Base-by-base conservation (phyloP, 2,329 filamentous ascomycete genomes). In the Alternaria triticina region DNA sequence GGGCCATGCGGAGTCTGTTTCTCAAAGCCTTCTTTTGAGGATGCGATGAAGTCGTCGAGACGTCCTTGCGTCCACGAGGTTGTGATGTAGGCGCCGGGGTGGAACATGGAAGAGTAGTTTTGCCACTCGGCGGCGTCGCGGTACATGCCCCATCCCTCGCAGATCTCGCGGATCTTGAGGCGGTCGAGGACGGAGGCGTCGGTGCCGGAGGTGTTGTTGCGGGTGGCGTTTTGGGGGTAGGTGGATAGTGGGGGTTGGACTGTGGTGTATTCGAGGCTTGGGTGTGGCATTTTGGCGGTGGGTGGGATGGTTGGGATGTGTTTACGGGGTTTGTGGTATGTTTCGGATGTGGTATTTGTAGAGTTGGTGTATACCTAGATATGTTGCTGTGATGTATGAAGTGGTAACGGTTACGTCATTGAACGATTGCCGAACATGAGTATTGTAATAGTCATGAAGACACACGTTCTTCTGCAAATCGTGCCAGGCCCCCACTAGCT, bases 241-340 rank as follows among this genome's bases (percentile, higher is more conserved):
- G 46, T 30, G 11, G 11, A n/a, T 20, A 5, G 17, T 12, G 46
- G 25, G 25, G 46, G 46, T 17, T 50, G 25, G 25, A 50, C 25
- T 10, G 46, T 50, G 25, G 46, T 50, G 46, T 50, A 50, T 50
- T 50, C 25, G 15, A 50, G 46, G 46, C 46, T 50, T 50, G 46
- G 25, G 4, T 50, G 25, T 28, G 46, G 46, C 46, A 50, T 50
- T 12, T 28, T 50, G 25, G 25, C 11, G 25, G 46, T 12, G n/a
- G 0, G 1, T 20, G 12, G 11, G 10, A 10, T 12, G 8, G 0
- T 49, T 7, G n/a, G 5, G 6, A n/a, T 49, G 0, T 49, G 46
- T 22, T 15, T 7, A 33, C 12, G 30, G 30, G 5, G 15, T 7
- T 33, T 5, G 13, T 33, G 30, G 30, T 6, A 8, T 33, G 3